These are phyloP conservation scores for Gastrodia elata DNA, from an alignment of 106 monocot species.

Conservation along the genomic window DNA sequence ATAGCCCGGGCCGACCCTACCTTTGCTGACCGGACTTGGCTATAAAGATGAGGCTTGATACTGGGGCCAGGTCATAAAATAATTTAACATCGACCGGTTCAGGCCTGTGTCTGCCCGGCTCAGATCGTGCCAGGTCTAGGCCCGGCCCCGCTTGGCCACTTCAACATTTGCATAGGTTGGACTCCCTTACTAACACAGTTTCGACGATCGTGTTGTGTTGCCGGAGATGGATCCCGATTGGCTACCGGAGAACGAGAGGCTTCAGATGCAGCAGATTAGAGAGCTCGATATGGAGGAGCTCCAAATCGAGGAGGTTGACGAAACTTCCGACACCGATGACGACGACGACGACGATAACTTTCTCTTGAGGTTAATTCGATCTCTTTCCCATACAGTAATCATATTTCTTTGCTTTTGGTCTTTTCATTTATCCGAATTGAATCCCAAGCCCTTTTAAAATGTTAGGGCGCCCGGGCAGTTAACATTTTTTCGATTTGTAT, in stretches of 20 bases:
- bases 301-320: constrained; percentile 36
- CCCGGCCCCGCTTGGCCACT: too few relatives aligned
- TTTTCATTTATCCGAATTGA: neutral
- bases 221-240: constrained; percentile 12
- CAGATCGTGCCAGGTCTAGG: too few relatives aligned
- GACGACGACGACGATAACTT: constrained; percentile 13
- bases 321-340: neutral
- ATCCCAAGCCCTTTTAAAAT: neutral
- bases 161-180: too few relatives aligned
- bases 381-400: neutral
- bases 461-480: neutral
- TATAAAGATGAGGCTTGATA: too few relatives aligned
- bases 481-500: neutral
- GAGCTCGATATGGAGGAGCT: constrained; percentile 43
- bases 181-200: too few relatives aligned
- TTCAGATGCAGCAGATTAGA: constrained; percentile 30
- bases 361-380: constrained; percentile 9
- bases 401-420: neutral
- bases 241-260: constrained; percentile 26
- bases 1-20: too few relatives aligned
- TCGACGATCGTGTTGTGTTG: too few relatives aligned
- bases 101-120: too few relatives aligned
- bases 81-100: too few relatives aligned
- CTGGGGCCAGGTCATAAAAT: too few relatives aligned
- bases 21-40: too few relatives aligned